A percentile compares a stretch with the other conserved stretches of the same genome.
phyloP scores from a whole-genome alignment of 371 early-diverging fungal species.

The Coemansia sp. region DNA sequence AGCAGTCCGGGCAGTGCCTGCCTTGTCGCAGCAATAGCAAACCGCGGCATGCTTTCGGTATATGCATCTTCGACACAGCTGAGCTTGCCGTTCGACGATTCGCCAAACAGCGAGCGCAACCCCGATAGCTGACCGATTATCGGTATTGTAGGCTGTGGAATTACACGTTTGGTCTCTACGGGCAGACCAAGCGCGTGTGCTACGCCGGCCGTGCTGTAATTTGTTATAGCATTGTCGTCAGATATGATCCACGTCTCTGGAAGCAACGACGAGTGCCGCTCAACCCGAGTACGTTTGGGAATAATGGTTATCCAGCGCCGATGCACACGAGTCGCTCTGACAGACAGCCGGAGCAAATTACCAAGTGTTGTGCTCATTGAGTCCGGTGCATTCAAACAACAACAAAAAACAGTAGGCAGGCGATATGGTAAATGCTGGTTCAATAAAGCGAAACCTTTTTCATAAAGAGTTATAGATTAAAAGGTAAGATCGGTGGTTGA shows the following conservation, averaged over 20 bases:
- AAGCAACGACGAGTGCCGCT: constrained; percentile 39
- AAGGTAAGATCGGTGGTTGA: not conserved
- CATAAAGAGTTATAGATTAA: not conserved
- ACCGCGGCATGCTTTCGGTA: constrained; percentile 17
- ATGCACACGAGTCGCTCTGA: not conserved
- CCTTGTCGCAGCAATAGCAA: constrained; percentile 31
- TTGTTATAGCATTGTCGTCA: constrained; percentile 8
- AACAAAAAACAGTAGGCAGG: not conserved
- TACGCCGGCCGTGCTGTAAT: constrained; percentile 11
- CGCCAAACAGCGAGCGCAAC: constrained; percentile 9
- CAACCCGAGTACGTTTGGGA: constrained; percentile 7
- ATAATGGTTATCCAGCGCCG: not conserved
- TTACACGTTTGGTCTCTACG: not conserved
- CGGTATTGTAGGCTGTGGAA: not conserved
- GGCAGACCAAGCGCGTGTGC: constrained; percentile 30
- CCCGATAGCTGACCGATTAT: constrained; percentile 6
- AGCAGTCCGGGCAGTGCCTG: constrained; percentile 32
- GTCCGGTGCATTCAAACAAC: not conserved
- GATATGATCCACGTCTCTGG: constrained; percentile 42
- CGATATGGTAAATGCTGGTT: too few relatives aligned
- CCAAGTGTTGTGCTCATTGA: constrained; percentile 2
- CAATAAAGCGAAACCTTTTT: not conserved
- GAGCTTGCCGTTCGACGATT: not conserved
- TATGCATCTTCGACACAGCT: constrained; percentile 1
- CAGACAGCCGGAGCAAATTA: not conserved